Conservation (phyloP, 768 basidiomycete genomes). For the Termitomyces titanicus region DNA sequence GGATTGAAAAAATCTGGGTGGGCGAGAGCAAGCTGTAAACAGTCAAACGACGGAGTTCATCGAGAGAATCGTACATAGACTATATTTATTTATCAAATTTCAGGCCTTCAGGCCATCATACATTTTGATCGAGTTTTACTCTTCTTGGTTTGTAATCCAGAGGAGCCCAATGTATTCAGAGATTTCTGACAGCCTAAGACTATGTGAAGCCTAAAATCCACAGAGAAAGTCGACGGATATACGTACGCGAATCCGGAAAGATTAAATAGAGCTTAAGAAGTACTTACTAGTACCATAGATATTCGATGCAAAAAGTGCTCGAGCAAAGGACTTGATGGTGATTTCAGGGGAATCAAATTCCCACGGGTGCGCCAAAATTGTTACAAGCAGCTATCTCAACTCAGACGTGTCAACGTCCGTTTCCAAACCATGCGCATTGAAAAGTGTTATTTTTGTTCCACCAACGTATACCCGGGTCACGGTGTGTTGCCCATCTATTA, state of each 20-base stretch:
- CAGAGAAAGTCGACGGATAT: too few relatives aligned
- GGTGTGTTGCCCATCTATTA: conserved; percentile 45
- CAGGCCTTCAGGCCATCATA: too few relatives aligned
- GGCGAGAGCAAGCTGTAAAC: conserved; percentile 7
- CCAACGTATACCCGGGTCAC: conserved; percentile 94
- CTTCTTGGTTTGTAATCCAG: too few relatives aligned
- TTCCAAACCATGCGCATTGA: conserved; percentile 79
- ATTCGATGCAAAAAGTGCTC: too few relatives aligned
- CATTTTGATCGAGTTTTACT: background rate
- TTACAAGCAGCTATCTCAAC: background rate
- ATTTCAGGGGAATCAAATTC: background rate
- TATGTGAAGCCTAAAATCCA: too few relatives aligned
- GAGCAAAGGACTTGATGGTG: too few relatives aligned
- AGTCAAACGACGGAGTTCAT: background rate
- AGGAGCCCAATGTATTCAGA: too few relatives aligned
- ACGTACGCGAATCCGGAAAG: too few relatives aligned
- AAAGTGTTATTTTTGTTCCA: conserved; percentile 98
- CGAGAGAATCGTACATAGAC: background rate
- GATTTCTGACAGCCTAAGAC: too few relatives aligned
- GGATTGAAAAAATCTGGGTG: conserved; percentile 1
- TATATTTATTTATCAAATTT: too few relatives aligned
- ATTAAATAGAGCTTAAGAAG: too few relatives aligned
- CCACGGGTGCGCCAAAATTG: conserved; percentile 10
- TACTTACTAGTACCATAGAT: too few relatives aligned
- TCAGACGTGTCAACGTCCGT: background rate